Base-by-base conservation (phyloP, 768 basidiomycete genomes). In the Punctularia strigosozonata region DNA sequence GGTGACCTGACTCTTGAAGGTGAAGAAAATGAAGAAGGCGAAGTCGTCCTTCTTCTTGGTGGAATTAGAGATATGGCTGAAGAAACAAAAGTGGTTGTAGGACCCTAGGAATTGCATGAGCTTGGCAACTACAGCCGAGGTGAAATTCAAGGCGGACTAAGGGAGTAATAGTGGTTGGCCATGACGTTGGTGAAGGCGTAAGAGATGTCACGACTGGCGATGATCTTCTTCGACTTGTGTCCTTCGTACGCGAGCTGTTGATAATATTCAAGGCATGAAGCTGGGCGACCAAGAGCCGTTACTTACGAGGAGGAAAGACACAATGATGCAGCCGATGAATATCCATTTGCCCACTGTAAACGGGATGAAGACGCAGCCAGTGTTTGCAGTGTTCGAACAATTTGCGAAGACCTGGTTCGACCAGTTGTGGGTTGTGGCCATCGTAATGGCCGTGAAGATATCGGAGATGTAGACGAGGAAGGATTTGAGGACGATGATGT, bases 21-120 rank as follows among this genome's bases (percentile, higher is more conserved):
- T 85, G 63, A 99, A 99, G 76, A 98, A 99, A 54, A 98, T 76
- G 61, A 95, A 99, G 71, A 98, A 98, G 24, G 94, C 92, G 60
- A 99, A 91, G 53, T 95, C 89, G 55, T 99, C 95, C 59, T 83
- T 91, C 45, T 77, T 79, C 71, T 94, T 97, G 22, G 90, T 91
- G 20, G 95, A 98, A 53, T 87, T 81, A 53, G 79, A 80, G 60
- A 99, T 95, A 50, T 97, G 90, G 49, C 86, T 81, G 57, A 98
- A 98, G 68, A 99, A 91, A 61, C 95, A 98, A 58, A 97, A 97
- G 57, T 94, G 87, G 57, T 94, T 82, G 59, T 97, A 99, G 30
- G 85, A 89, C 38, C 87, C 90, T 92, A 51, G 6, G 24, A 31
- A 26, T 24, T 31, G 35, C 15, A 25, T 25, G 32, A 30, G 23